Conservation (phyloP, 495 filamentous ascomycete genomes). For the Rhypophila decipiens region DNA sequence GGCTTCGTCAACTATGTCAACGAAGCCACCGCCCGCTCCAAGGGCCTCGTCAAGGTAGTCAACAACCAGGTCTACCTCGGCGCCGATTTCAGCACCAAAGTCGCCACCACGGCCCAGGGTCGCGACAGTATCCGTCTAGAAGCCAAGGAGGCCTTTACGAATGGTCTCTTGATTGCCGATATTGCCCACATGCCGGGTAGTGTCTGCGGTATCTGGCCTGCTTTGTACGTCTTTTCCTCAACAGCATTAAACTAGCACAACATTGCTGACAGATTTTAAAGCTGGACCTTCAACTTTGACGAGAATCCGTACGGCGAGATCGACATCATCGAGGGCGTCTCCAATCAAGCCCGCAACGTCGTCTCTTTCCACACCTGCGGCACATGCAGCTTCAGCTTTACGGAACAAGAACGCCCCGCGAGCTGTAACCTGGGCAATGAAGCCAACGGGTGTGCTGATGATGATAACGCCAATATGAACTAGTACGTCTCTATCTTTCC, state of each 20-base stretch:
- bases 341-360: constrained; percentile 36
- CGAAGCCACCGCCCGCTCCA: constrained; percentile 36
- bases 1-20: constrained; percentile 56
- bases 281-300: constrained; percentile 32
- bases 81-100: constrained; percentile 31
- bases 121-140: constrained; percentile 60
- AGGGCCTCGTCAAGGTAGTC: constrained; percentile 43
- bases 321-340: constrained; percentile 78
- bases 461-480: constrained; percentile 5
- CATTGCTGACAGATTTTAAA: constrained; percentile 12
- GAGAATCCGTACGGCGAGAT: constrained; percentile 58
- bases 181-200: constrained; percentile 64
- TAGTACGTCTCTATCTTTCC: background rate
- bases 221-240: constrained; percentile 15
- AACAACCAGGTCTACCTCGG: constrained; percentile 41
- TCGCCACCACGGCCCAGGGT: constrained; percentile 36
- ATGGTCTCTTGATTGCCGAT: constrained; percentile 61
- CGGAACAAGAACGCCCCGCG: constrained; percentile 40
- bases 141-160: constrained; percentile 53
- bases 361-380: constrained; percentile 63
- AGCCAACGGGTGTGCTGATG: constrained; percentile 2
- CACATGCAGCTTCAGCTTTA: constrained; percentile 45
- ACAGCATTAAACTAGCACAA: background rate
- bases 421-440: constrained; percentile 25
- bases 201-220: constrained; percentile 65